These are phyloP conservation scores for Rhizopus stolonifer DNA, from an alignment of 371 early-diverging fungal genomes.

Conservation along the genomic window DNA sequence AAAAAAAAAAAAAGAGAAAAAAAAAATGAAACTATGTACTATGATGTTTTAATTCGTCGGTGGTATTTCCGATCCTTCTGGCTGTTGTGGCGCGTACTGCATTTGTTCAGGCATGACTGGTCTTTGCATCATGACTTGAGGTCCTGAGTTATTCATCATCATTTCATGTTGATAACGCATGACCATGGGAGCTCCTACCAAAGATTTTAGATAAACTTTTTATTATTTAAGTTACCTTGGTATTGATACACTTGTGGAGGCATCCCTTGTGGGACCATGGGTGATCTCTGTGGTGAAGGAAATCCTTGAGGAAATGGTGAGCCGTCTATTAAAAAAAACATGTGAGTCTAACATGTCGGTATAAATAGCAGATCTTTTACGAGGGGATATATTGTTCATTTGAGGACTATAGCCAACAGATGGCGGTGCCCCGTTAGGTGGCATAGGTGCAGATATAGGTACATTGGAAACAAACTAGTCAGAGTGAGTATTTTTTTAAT, in stretches of 20 bases:
- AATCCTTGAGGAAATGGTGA: conserved; percentile 50
- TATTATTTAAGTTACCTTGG: conserved; percentile 31
- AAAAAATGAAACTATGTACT: no score
- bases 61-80: conserved; percentile 15
- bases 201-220: not conserved
- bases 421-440: conserved; percentile 33
- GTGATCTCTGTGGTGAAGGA: conserved; percentile 50
- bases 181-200: conserved; percentile 47
- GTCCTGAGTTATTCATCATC: conserved; percentile 35
- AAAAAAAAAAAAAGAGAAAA: no score
- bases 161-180: conserved; percentile 57
- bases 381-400: conserved; percentile 45
- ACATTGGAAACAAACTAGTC: conserved; percentile 40
- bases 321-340: conserved; percentile 28
- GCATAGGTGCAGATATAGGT: conserved; percentile 41
- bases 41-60: not conserved
- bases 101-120: conserved; percentile 36
- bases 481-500: not conserved
- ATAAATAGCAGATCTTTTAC: conserved; percentile 18
- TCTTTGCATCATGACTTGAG: conserved; percentile 36
- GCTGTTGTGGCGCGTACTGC: conserved; percentile 28
- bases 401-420: conserved; percentile 46
- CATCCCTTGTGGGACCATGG: conserved; percentile 54
- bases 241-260: conserved; percentile 58
- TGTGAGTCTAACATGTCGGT: not conserved